Evolutionary conservation across 495 filamentous ascomycete genomes (phyloP).

Genomic region (Daldinia concentrica): DNA sequence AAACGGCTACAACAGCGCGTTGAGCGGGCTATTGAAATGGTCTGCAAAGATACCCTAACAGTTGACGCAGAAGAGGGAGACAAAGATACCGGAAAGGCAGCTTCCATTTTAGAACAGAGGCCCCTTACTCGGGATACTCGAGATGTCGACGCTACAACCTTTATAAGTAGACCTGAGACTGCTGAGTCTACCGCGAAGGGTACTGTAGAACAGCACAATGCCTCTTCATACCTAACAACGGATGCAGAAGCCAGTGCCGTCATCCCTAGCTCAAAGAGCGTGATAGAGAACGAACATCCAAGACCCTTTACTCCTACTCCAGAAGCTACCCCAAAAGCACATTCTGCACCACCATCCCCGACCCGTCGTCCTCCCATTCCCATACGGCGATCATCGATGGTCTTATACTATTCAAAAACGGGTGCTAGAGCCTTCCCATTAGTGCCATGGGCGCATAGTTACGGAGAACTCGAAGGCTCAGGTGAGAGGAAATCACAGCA

Average conservation of each 20-base stretch:
- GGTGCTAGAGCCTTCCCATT: conserved; percentile 44
- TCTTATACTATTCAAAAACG: conserved; percentile 27
- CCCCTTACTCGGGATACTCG: conserved; percentile 10
- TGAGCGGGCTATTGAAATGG: conserved; percentile 54
- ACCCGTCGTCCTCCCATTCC: conserved; percentile 23
- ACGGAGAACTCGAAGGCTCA: conserved; percentile 4
- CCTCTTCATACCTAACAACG: conserved; percentile 20
- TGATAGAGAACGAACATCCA: conserved; percentile 7
- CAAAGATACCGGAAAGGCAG: conserved; percentile 3
- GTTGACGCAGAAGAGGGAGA: conserved; percentile 50
- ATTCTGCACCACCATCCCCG: conserved; percentile 5
- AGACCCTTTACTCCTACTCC: conserved; percentile 4
- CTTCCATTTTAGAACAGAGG: conserved; percentile 15
- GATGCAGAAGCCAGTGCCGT: conserved; percentile 28
- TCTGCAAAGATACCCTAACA: conserved; percentile 57
- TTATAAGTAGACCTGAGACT: conserved; percentile 19
- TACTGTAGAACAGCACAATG: conserved; percentile 23
- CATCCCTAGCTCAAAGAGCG: conserved; percentile 22
- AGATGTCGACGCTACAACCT: not conserved
- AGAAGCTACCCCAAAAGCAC: conserved; percentile 3
- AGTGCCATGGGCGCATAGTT: conserved; percentile 25
- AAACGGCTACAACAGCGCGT: conserved; percentile 51
- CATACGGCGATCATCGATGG: conserved; percentile 24
- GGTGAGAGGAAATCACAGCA: not conserved
- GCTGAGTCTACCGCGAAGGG: conserved; percentile 24